Percentiles rank a stretch among this genome's conserved stretches.
Conservation (phyloP, 352 stramenopile genomes). For the Phytophthora tentaculata region DNA sequence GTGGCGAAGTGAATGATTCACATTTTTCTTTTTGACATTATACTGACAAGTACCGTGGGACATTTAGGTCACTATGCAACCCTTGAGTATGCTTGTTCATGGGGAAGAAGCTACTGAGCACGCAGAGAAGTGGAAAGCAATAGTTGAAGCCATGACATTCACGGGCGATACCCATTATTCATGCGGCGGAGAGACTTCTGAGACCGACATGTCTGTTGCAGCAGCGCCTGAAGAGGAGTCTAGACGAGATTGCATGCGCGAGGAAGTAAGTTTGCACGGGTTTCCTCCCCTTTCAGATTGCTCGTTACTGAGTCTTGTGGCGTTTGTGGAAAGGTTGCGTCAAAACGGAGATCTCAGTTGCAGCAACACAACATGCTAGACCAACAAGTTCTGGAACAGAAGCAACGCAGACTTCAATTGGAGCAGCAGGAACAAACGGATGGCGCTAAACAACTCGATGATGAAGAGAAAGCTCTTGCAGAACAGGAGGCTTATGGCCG, state of each 20-base stretch:
- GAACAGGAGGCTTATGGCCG: slow-evolving; percentile 21
- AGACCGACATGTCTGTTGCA: slow-evolving; percentile 3
- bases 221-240: neutral
- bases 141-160: slow-evolving; percentile 7
- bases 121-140: slow-evolving; percentile 29
- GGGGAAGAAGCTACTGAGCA: slow-evolving; percentile 23
- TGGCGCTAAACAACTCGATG: slow-evolving; percentile 8
- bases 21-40: neutral
- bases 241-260: slow-evolving; percentile 3
- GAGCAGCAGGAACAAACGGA: slow-evolving; percentile 9
- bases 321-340: slow-evolving; percentile 21
- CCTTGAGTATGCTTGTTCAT: slow-evolving; percentile 20
- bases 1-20: slow-evolving; percentile 2
- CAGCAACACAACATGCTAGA: slow-evolving; percentile 34
- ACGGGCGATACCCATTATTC: neutral
- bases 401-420: slow-evolving; percentile 16
- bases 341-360: slow-evolving; percentile 29
- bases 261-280: slow-evolving; percentile 17
- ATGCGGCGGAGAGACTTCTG: slow-evolving; percentile 4
- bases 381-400: slow-evolving; percentile 36
- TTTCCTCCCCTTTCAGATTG: neutral
- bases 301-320: slow-evolving; percentile 4
- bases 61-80: slow-evolving; percentile 25
- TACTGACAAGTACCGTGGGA: neutral
- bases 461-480: slow-evolving; percentile 9